Evolutionary conservation across 148 eudicot genomes (phyloP).

Genomic region (Rhododendron ferrugineum): DNA sequence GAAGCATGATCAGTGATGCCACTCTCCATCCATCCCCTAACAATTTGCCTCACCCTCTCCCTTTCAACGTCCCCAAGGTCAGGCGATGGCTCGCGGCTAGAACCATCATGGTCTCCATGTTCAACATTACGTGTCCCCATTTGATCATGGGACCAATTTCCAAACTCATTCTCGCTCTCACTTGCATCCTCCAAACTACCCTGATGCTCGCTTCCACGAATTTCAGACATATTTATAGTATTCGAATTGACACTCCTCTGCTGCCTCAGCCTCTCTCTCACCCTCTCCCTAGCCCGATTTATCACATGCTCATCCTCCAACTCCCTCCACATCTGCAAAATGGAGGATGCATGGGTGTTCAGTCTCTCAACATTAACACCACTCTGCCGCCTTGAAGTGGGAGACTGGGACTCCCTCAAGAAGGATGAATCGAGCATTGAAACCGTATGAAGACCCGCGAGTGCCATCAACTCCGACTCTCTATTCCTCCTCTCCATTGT

Average conservation of each 20-base stretch:
- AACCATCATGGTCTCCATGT: conserved; percentile 33
- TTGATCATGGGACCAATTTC: conserved; percentile 63
- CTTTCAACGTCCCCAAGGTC: conserved; percentile 92
- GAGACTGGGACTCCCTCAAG: conserved; percentile 80
- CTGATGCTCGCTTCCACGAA: conserved; percentile 45
- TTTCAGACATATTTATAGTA: conserved; percentile 45
- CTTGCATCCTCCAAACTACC: conserved; percentile 59
- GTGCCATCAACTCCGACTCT: conserved; percentile 96
- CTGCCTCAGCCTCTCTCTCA: conserved; percentile 67
- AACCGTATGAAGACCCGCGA: conserved; percentile 88
- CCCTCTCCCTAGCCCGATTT: conserved; percentile 69
- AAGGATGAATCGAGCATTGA: conserved; percentile 97
- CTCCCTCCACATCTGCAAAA: conserved; percentile 98
- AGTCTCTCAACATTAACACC: conserved; percentile 57
- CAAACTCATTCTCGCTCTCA: conserved; percentile 70
- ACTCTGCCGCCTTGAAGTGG: conserved; percentile 67
- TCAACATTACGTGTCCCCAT: conserved; percentile 38
- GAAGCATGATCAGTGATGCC: conserved; percentile 64
- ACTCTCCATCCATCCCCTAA: conserved; percentile 90
- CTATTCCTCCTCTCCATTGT: conserved; percentile 90
- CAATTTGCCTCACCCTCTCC: conserved; percentile 96
- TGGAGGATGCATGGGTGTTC: conserved; percentile 66
- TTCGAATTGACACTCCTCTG: conserved; percentile 59
- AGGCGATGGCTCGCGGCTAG: conserved; percentile 90
- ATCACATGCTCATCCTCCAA: conserved; percentile 83